Evolutionary conservation across 169 alveolate genomes (phyloP).

Genomic region (Cyclospora cayetanensis): DNA sequence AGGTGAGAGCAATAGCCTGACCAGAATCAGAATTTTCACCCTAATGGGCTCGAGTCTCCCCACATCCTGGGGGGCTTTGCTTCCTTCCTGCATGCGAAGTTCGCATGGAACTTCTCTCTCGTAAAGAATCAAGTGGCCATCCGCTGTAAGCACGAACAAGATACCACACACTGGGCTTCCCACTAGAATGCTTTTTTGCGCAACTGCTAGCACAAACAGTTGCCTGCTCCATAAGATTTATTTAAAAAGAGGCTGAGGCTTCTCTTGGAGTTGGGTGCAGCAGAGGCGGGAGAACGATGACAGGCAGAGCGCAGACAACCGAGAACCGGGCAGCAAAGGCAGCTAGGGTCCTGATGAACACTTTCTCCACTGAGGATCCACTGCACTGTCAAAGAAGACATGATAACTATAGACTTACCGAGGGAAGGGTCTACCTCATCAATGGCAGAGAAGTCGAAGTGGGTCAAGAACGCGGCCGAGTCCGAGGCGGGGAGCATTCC

Average conservation of each 20-base stretch:
- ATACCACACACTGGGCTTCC: background rate
- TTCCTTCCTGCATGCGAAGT: constrained; percentile 83
- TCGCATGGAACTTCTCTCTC: constrained; percentile 95
- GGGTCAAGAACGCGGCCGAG: constrained; percentile 60
- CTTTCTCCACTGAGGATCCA: too few species aligned
- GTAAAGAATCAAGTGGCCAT: constrained; percentile 89
- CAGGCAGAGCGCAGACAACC: too few species aligned
- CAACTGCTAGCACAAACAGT: background rate
- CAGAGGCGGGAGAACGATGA: background rate
- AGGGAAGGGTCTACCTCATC: constrained; percentile 95
- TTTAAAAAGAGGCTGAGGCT: background rate
- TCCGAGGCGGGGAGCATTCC: constrained; percentile 61
- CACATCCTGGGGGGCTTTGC: constrained; percentile 80
- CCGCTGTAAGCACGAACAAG: constrained; percentile 76
- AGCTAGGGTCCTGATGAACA: too few species aligned
- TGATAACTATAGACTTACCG: constrained; percentile 71
- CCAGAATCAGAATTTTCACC: constrained; percentile 87
- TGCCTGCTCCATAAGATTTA: background rate
- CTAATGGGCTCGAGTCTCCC: constrained; percentile 90
- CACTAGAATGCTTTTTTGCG: too few species aligned
- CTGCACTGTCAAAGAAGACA: too few species aligned
- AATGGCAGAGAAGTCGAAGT: constrained; percentile 89
- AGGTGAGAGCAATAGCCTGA: background rate
- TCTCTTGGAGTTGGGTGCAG: background rate
- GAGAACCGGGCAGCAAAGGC: too few species aligned